Evolutionary conservation across 225 moss, liverwort and hornwort genomes (phyloP).

Genomic region (Neckera pumila): DNA sequence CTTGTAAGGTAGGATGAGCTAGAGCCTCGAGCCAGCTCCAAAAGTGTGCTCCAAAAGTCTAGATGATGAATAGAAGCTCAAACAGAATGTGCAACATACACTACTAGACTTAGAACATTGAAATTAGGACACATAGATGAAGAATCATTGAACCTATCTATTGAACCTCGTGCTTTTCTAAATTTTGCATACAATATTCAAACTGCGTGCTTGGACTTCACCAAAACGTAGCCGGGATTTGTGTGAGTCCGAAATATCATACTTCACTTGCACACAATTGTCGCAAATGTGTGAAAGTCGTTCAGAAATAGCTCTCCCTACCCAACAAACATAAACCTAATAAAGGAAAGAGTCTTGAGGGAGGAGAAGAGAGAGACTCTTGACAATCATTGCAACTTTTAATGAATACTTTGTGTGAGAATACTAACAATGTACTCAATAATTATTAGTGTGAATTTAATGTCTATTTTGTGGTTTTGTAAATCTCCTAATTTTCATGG

Average conservation of each 20-base stretch:
- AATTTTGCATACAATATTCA: background rate
- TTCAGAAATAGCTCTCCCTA: background rate
- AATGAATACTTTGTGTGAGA: too few species aligned
- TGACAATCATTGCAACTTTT: background rate
- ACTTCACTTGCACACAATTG: background rate
- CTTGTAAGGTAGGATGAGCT: too few species aligned
- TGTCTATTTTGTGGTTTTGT: background rate
- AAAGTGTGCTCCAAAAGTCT: background rate
- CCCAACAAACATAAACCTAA: background rate
- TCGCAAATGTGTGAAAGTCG: background rate
- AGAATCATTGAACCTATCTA: background rate
- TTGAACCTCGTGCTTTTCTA: background rate
- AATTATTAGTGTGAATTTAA: background rate
- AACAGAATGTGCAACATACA: background rate
- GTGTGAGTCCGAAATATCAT: too few species aligned
- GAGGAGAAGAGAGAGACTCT: background rate
- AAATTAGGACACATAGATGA: background rate
- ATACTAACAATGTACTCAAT: background rate
- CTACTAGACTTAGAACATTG: background rate
- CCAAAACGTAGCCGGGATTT: accelerated
- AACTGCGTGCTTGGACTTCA: background rate
- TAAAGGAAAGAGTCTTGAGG: background rate
- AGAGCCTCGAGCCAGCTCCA: background rate
- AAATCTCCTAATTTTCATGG: background rate
- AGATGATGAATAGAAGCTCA: background rate